Percentiles rank a stretch among this genome's conserved stretches.
Conservation (phyloP, 306 rosid species). For the Myrica gale region DNA sequence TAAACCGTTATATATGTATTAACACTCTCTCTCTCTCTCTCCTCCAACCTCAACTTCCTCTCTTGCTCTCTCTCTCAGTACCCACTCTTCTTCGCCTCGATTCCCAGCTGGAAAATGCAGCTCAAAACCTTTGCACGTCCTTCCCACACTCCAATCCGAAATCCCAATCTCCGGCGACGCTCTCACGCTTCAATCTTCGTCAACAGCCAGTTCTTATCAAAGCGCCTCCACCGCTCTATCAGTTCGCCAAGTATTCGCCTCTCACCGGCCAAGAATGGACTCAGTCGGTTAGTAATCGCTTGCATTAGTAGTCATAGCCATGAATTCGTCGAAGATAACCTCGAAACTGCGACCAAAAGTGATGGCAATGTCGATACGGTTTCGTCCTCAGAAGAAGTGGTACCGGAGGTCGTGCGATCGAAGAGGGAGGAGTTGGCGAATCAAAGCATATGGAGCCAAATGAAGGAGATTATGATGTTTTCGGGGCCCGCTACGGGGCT, state of each 20-base stretch:
- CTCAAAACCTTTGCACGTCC: constrained; percentile 26
- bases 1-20: background rate
- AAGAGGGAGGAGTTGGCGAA: constrained; percentile 26
- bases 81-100: background rate
- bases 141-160: constrained; percentile 8
- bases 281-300: constrained; percentile 5
- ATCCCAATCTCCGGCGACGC: constrained; percentile 1
- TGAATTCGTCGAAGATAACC: background rate
- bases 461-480: constrained; percentile 35
- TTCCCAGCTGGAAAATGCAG: constrained; percentile 19
- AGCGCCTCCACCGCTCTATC: background rate
- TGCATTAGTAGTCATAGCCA: background rate
- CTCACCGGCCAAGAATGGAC: background rate
- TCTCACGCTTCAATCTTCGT: constrained; percentile 1
- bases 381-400: background rate
- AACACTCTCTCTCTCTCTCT: background rate
- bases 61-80: background rate
- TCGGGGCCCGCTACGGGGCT: constrained; percentile 38
- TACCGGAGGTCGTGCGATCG: background rate
- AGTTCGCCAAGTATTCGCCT: background rate
- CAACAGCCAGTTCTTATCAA: background rate
- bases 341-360: background rate
- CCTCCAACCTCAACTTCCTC: background rate
- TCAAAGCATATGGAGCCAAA: constrained; percentile 27
- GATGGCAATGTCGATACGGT: background rate